Percentiles rank a stretch among this genome's conserved stretches.
Conservation (phyloP, 768 basidiomycete genomes). For the Crassisporium funariophilum region DNA sequence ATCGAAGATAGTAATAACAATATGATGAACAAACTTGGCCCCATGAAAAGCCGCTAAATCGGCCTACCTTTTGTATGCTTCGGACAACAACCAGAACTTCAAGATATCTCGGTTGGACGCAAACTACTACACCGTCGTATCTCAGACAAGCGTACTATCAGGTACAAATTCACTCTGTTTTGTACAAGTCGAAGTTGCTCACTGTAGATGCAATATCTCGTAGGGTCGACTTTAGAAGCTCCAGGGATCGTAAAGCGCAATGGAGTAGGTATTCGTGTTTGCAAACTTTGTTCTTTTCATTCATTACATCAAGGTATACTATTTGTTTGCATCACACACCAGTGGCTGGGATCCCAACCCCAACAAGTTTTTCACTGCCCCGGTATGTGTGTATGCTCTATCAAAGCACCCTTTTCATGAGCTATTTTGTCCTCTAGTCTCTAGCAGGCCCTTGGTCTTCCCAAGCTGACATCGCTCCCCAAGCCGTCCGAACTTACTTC, state of each 20-base stretch:
- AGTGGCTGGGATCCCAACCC: conserved; percentile 62
- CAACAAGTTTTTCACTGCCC: conserved; percentile 58
- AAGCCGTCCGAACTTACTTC: conserved; percentile 55
- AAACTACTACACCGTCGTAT: conserved; percentile 60
- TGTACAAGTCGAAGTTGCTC: background rate
- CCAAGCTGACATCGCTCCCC: conserved; percentile 57
- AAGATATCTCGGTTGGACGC: conserved; percentile 59
- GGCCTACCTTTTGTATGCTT: conserved; percentile 63
- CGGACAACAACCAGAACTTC: conserved; percentile 71
- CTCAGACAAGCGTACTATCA: conserved; percentile 45
- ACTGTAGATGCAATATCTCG: conserved; percentile 14
- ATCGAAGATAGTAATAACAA: too few species aligned
- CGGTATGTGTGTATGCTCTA: conserved; percentile 33
- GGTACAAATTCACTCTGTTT: conserved; percentile 31
- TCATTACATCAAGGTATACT: conserved; percentile 43
- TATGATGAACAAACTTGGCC: too few species aligned
- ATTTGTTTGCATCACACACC: conserved; percentile 62
- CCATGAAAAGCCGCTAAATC: conserved; percentile 46
- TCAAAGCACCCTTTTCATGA: background rate
- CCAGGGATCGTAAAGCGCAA: conserved; percentile 64
- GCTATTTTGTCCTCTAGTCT: conserved; percentile 35
- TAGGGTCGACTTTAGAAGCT: conserved; percentile 57
- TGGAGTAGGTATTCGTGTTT: conserved; percentile 33
- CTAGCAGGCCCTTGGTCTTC: conserved; percentile 57
- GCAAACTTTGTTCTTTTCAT: background rate